A percentile compares a stretch with the other conserved stretches of the same genome.
Evolutionary conservation across 176 grass and related monocot species (phyloP).

Genomic region (Elaeis guineensis): DNA sequence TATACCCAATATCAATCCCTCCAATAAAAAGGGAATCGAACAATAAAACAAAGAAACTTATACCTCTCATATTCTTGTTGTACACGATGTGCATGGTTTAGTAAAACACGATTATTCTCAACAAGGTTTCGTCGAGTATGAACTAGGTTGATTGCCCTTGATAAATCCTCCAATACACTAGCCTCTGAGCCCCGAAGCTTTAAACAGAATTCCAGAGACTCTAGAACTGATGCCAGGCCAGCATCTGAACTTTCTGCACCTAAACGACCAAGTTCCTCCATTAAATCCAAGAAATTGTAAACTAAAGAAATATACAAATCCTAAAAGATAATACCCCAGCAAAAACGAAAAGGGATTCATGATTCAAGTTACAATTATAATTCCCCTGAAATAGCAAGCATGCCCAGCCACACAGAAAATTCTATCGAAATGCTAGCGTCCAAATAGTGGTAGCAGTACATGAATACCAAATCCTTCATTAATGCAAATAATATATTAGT

Average conservation of each 20-base stretch:
- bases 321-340: not conserved
- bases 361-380: no score
- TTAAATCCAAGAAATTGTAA: not conserved
- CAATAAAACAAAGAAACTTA: not conserved
- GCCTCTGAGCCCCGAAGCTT: conserved; percentile 94
- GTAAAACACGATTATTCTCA: conserved; percentile 80
- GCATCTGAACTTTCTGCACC: conserved; percentile 69
- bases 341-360: no score
- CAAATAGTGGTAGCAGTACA: no score
- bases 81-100: conserved; percentile 73
- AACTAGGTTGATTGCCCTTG: conserved; percentile 81
- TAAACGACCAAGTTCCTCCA: conserved; percentile 34
- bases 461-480: no score
- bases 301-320: not conserved
- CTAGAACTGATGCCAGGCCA: conserved; percentile 81
- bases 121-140: conserved; percentile 69
- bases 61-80: conserved; percentile 99
- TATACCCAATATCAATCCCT: no score
- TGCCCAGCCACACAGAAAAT: no score
- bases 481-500: no score
- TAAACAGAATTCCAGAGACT: conserved; percentile 74
- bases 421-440: no score
- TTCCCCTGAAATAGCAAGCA: no score
- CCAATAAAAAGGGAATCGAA: no score
- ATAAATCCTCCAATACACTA: conserved; percentile 85